phyloP scores from a whole-genome alignment of 2,329 filamentous ascomycete genomes.

The Penicillium sp. region DNA sequence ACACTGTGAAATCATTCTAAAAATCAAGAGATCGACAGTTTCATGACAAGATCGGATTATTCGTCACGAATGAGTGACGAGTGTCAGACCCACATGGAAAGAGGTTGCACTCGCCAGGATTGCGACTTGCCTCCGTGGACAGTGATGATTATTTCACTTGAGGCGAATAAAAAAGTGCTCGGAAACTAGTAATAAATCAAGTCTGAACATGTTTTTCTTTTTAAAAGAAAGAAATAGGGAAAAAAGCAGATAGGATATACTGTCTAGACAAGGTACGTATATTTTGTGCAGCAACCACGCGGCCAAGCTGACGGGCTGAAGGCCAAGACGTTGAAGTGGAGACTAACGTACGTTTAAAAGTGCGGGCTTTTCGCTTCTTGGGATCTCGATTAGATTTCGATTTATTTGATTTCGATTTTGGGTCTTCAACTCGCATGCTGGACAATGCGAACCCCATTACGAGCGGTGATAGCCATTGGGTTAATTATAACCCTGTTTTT shows the following conservation, averaged over 20 bases:
- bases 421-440: not conserved
- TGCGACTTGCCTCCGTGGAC: not conserved
- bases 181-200: not conserved
- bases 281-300: not conserved
- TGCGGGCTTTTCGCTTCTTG: slow-evolving; percentile 2
- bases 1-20: not conserved
- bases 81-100: slow-evolving; percentile 5
- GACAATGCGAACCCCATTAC: slow-evolving; percentile 20
- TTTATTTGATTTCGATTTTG: not conserved
- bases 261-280: not conserved
- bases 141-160: slow-evolving; percentile 2
- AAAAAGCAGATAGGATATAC: not conserved
- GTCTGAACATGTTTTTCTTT: not conserved
- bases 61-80: slow-evolving; percentile 3
- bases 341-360: not conserved
- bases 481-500: slow-evolving; percentile 22
- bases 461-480: slow-evolving; percentile 15
- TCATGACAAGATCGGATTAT: not conserved
- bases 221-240: not conserved
- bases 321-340: slow-evolving; percentile 8
- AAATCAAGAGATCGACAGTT: not conserved
- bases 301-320: slow-evolving; percentile 2
- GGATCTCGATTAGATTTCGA: not conserved
- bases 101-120: slow-evolving; percentile 8
- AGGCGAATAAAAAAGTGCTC: not conserved